phyloP scores from a whole-genome alignment of 2,329 filamentous ascomycete genomes.

The Colletotrichum australisinense region DNA sequence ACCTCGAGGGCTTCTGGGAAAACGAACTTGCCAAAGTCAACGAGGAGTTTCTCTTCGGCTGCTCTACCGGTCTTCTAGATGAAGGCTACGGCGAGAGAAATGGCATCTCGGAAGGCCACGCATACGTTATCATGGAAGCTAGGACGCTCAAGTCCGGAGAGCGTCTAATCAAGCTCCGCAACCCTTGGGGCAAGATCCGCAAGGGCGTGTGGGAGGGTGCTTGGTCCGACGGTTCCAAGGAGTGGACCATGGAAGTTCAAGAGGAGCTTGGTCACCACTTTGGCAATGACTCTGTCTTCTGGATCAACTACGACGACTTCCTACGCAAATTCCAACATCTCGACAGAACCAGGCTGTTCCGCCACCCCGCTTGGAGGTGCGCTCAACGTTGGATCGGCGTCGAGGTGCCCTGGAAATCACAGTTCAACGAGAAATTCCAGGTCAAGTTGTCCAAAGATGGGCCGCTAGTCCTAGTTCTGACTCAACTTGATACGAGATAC shows the following conservation, averaged over 20 bases:
- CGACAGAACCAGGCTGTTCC: conserved; percentile 72
- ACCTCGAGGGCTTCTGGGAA: conserved; percentile 86
- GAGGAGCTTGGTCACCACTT: conserved; percentile 69
- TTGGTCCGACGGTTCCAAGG: conserved; percentile 70
- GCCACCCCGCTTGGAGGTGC: conserved; percentile 67
- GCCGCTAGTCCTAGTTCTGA: conserved; percentile 69
- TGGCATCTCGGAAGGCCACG: conserved; percentile 69
- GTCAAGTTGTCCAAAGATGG: conserved; percentile 67
- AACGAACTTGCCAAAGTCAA: conserved; percentile 86
- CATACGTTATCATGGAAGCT: conserved; percentile 71
- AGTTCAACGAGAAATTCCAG: conserved; percentile 72
- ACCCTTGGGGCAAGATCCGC: conserved; percentile 69
- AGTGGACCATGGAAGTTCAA: conserved; percentile 70
- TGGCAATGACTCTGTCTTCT: conserved; percentile 72
- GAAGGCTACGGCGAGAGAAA: conserved; percentile 70
- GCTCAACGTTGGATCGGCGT: conserved; percentile 71
- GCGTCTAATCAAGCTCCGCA: conserved; percentile 67
- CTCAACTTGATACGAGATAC: conserved; percentile 72
- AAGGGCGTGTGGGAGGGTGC: conserved; percentile 71
- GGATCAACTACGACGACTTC: conserved; percentile 72
- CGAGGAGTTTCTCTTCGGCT: conserved; percentile 82
- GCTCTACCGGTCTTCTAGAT: conserved; percentile 72
- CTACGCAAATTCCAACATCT: conserved; percentile 71
- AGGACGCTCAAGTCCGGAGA: conserved; percentile 63
- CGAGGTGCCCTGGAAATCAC: conserved; percentile 70